Conservation (phyloP, 805 yeast genomes). For the Ogataea glucozyma region DNA sequence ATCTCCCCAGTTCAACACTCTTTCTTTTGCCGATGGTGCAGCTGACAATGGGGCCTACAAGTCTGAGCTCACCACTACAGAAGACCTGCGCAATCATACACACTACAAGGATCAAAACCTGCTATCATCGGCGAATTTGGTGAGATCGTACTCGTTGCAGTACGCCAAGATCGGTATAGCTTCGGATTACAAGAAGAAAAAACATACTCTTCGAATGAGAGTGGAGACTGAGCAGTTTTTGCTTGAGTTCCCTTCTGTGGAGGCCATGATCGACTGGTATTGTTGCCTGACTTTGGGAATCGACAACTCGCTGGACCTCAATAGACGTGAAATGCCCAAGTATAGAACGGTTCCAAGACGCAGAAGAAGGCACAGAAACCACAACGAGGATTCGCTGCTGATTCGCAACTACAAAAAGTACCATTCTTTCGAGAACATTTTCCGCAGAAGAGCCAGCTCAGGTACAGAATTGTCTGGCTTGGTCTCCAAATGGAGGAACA, state of each 20-base stretch:
- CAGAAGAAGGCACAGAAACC: slow-evolving; percentile 46
- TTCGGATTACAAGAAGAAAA: slow-evolving; percentile 72
- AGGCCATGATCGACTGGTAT: slow-evolving; percentile 78
- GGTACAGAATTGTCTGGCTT: slow-evolving; percentile 16
- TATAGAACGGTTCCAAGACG: slow-evolving; percentile 82
- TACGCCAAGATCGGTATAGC: slow-evolving; percentile 85
- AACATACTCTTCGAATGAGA: slow-evolving; percentile 70
- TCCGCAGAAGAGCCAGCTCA: slow-evolving; percentile 16
- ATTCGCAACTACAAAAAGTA: slow-evolving; percentile 14
- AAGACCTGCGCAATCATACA: slow-evolving; percentile 30
- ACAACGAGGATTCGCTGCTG: slow-evolving; percentile 16
- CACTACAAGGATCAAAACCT: slow-evolving; percentile 26
- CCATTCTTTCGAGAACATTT: slow-evolving; percentile 25
- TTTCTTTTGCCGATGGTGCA: no score
- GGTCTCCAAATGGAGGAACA: slow-evolving; percentile 23
- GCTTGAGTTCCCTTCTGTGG: slow-evolving; percentile 59
- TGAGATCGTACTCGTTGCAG: slow-evolving; percentile 78
- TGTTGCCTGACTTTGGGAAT: slow-evolving; percentile 70
- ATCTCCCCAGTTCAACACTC: background rate
- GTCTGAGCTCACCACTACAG: slow-evolving; percentile 32
- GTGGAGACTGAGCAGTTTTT: slow-evolving; percentile 83
- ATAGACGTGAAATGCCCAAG: slow-evolving; percentile 67
- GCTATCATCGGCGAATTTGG: slow-evolving; percentile 39
- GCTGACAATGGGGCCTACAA: slow-evolving; percentile 21
- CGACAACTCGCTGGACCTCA: slow-evolving; percentile 76